Evolutionary conservation across 768 basidiomycete genomes (phyloP).

Genomic region (Boletus rubroflammeus): DNA sequence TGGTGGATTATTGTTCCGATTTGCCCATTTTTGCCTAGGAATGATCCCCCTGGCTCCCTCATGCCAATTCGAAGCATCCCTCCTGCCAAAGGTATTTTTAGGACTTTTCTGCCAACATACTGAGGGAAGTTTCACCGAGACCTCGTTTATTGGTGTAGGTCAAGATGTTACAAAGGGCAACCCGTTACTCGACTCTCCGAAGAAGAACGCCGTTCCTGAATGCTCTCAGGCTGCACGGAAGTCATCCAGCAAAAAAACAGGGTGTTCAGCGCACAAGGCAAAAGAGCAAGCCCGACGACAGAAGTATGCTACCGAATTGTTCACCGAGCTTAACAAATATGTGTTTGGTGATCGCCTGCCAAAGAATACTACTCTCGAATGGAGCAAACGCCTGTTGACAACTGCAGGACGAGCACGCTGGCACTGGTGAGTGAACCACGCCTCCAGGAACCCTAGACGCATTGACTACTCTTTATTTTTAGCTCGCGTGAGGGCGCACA

Average conservation of each 20-base stretch:
- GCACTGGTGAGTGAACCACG: slow-evolving; percentile 43
- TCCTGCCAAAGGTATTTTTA: slow-evolving; percentile 1
- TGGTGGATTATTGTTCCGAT: background rate
- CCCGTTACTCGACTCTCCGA: slow-evolving; percentile 10
- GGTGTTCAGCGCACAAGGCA: slow-evolving; percentile 29
- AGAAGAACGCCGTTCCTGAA: slow-evolving; percentile 2
- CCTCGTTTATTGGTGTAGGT: background rate
- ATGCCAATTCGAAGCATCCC: slow-evolving; percentile 38
- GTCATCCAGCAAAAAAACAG: slow-evolving; percentile 23
- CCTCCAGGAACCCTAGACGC: background rate
- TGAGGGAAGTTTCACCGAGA: background rate
- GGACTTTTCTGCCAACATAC: background rate
- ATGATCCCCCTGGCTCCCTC: slow-evolving; percentile 49
- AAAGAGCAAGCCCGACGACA: slow-evolving; percentile 45
- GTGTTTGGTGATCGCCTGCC: slow-evolving; percentile 59
- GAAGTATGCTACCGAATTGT: slow-evolving; percentile 56
- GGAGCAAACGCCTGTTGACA: slow-evolving; percentile 62
- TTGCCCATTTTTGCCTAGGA: slow-evolving; percentile 21
- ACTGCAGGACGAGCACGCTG: slow-evolving; percentile 72
- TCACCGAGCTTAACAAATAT: slow-evolving; percentile 51
- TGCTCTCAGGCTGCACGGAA: slow-evolving; percentile 4
- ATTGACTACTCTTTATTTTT: slow-evolving; percentile 6
- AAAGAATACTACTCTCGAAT: slow-evolving; percentile 50
- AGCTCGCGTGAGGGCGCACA: slow-evolving; percentile 59
- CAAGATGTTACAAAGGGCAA: slow-evolving; percentile 5